Conservation (phyloP, 305 asterid genomes). For the Lippia alba region DNA sequence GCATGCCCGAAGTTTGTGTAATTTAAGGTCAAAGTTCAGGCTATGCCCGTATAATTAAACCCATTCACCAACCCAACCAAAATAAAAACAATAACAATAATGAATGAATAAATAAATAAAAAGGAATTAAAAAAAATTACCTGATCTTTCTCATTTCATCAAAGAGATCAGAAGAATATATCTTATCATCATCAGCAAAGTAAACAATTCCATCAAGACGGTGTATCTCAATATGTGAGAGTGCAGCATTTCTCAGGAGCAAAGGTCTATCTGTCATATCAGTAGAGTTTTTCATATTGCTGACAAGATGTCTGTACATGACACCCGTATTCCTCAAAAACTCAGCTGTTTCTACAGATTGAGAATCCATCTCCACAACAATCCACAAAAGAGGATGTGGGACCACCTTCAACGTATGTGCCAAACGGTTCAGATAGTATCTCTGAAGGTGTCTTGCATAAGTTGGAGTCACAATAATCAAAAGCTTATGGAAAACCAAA, state of each 20-base stretch:
- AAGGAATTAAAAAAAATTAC: conserved; percentile 40
- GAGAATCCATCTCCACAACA: conserved; percentile 75
- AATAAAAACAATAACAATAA: too few species aligned
- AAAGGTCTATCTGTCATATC: conserved; percentile 47
- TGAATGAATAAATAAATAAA: too few species aligned
- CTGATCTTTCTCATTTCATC: conserved; percentile 79
- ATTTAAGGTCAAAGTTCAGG: too few species aligned
- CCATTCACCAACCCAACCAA: too few species aligned
- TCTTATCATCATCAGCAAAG: conserved; percentile 74
- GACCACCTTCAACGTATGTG: conserved; percentile 57
- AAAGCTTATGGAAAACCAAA: conserved; percentile 50
- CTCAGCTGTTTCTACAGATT: conserved; percentile 66
- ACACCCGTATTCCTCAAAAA: conserved; percentile 72
- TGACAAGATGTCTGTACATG: conserved; percentile 72
- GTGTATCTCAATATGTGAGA: conserved; percentile 73
- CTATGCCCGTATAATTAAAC: too few species aligned
- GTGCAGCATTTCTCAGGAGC: conserved; percentile 64
- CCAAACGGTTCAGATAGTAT: conserved; percentile 63
- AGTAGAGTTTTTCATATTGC: conserved; percentile 47
- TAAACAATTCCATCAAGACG: conserved; percentile 77
- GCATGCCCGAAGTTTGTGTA: too few species aligned
- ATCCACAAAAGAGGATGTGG: conserved; percentile 77
- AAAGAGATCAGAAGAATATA: conserved; percentile 60
- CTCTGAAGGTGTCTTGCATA: conserved; percentile 55
- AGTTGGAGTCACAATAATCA: conserved; percentile 75